Evolutionary conservation across 1,139 yeast species (phyloP).

Genomic region (Yamadazyma songkhlaensis): DNA sequence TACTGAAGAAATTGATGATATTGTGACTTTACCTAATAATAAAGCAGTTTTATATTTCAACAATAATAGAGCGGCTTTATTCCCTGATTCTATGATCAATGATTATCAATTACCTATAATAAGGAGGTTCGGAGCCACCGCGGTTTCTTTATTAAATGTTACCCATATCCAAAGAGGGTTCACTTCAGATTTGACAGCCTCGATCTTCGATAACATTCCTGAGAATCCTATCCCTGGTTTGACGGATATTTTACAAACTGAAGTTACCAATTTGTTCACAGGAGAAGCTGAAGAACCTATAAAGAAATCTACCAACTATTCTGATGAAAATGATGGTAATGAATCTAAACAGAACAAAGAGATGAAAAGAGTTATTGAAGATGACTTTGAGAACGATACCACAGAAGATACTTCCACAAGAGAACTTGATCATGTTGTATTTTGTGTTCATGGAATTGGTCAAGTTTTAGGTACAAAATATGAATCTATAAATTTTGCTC

Average conservation of each 20-base stretch:
- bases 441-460: slow-evolving; percentile 93
- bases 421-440: slow-evolving; percentile 70
- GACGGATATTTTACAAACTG: slow-evolving; percentile 31
- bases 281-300: slow-evolving; percentile 11
- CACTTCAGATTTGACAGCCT: slow-evolving; percentile 25
- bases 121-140: slow-evolving; percentile 33
- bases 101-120: slow-evolving; percentile 38
- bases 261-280: slow-evolving; percentile 21
- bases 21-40: slow-evolving; percentile 28
- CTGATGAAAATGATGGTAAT: slow-evolving; percentile 11
- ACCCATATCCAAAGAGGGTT: slow-evolving; percentile 39
- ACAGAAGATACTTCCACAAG: slow-evolving; percentile 38
- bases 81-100: slow-evolving; percentile 34
- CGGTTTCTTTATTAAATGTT: slow-evolving; percentile 33
- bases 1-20: slow-evolving; percentile 25
- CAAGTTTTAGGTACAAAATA: slow-evolving; percentile 80
- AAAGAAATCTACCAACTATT: slow-evolving; percentile 12
- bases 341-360: slow-evolving; percentile 18
- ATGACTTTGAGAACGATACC: slow-evolving; percentile 47
- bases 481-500: slow-evolving; percentile 82
- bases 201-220: slow-evolving; percentile 29
- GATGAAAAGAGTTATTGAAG: slow-evolving; percentile 47
- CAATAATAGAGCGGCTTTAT: slow-evolving; percentile 32
- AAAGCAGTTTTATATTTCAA: slow-evolving; percentile 32
- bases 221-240: slow-evolving; percentile 24